Conservation (phyloP, 768 basidiomycete species). For the Mycena rebaudengoi region DNA sequence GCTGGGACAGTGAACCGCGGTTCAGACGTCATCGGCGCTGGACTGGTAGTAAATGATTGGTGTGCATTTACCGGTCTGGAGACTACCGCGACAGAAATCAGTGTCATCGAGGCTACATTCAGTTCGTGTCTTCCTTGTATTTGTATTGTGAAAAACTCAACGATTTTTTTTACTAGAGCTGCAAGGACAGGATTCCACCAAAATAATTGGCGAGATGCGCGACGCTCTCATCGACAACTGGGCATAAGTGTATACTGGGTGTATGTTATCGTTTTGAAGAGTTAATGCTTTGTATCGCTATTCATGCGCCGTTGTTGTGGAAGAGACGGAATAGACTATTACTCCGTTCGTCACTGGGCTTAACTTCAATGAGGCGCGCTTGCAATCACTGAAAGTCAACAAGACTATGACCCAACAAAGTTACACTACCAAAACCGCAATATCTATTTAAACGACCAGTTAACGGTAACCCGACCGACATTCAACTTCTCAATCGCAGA, state of each 20-base stretch:
- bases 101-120: constrained; percentile 97
- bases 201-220: constrained; percentile 91
- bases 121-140: constrained; percentile 62
- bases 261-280: constrained; percentile 19
- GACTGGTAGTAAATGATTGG: constrained; percentile 99
- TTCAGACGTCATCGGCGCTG: constrained; percentile 97
- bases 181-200: constrained; percentile 83
- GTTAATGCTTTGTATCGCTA: constrained; percentile 25
- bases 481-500: too few relatives aligned
- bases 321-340: constrained; percentile 8
- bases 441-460: too few relatives aligned
- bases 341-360: too few relatives aligned
- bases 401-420: too few relatives aligned
- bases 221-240: constrained; percentile 93
- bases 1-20: constrained; percentile 99
- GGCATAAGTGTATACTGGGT: constrained; percentile 59
- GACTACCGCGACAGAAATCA: constrained; percentile 99
- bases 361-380: too few relatives aligned
- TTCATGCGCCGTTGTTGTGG: constrained; percentile 11
- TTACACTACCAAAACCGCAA: too few relatives aligned
- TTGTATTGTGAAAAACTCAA: neutral
- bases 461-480: too few relatives aligned
- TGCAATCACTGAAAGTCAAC: too few relatives aligned
- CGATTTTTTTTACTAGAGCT: constrained; percentile 62
- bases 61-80: constrained; percentile 99